These are phyloP conservation scores for Hura crepitans DNA, from an alignment of 441 rosid genomes.

Conservation along the genomic window DNA sequence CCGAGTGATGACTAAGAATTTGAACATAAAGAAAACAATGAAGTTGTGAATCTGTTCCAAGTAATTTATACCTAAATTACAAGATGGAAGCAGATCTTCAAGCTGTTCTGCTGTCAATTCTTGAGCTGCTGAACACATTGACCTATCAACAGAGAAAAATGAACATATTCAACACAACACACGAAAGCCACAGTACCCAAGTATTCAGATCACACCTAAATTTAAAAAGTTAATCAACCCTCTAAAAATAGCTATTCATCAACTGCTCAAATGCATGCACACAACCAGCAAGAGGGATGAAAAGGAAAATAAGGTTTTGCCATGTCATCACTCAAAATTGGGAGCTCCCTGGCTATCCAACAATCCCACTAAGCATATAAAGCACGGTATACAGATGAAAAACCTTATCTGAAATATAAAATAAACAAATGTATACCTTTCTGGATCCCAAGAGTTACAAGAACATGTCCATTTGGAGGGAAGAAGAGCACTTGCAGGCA, in stretches of 20 bases:
- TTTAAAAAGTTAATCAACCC: too few relatives aligned
- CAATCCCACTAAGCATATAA: neutral
- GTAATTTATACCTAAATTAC: slow-evolving; percentile 48
- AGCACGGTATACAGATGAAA: neutral
- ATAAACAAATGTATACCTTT: slow-evolving; percentile 42
- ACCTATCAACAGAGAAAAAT: slow-evolving; percentile 40
- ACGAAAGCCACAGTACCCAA: neutral
- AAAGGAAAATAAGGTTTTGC: neutral
- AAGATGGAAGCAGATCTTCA: slow-evolving; percentile 49
- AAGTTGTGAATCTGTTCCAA: too few relatives aligned
- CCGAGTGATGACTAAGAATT: too few relatives aligned
- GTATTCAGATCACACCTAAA: neutral
- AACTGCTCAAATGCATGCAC: neutral
- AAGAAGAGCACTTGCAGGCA: slow-evolving; percentile 61
- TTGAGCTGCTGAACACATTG: slow-evolving; percentile 55
- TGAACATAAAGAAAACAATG: slow-evolving; percentile 9
- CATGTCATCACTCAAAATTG: slow-evolving; percentile 7
- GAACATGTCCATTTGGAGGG: slow-evolving; percentile 75
- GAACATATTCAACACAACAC: neutral
- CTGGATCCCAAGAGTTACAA: slow-evolving; percentile 59
- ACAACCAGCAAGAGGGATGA: neutral
- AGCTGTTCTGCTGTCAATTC: slow-evolving; percentile 53
- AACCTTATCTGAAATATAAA: neutral
- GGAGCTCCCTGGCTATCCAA: neutral
- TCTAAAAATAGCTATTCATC: neutral